Evolutionary conservation across 768 basidiomycete species (phyloP), one percentile per base, ranked within the genome.

Genomic region (Termitomyces sp.): DNA sequence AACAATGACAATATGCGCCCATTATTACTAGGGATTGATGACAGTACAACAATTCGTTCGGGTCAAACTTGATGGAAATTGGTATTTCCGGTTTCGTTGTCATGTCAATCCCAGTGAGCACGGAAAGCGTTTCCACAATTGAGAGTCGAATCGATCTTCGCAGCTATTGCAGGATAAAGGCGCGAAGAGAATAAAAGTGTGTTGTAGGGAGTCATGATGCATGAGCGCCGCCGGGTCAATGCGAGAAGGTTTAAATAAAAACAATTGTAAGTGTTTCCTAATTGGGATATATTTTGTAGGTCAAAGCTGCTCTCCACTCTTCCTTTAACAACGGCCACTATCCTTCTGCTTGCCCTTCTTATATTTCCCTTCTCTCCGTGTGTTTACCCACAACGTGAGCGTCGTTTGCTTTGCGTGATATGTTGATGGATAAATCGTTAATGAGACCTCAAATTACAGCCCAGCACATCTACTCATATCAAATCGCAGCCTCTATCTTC

Each of bases 251-350:
- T 20, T 11, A 14, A 25, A 25, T 25, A 25, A 55, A 25, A 57
- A 60, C 59, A 60, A 60, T 60, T 60, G 51, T 9, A 31, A 25
- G 32, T 45, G 51, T 45, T 60, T 52, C 59, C 59, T 53, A 12
- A 54, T 54, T 54, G 59, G 40, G 59, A 46, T 46, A 59, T 36
- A 52, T 51, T 59, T 32, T 56, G 55, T 20, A n/a, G 55, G 55
- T 17, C 55, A 56, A 56, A 56, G 55, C 55, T 43, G 15, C 40
- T 45, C 31, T 56, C 43, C 31, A 43, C 17, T 56, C 17, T 56
- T 15, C 29, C 17, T 32, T 56, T 56, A 55, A 55, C 31, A 49
- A 49, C 55, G 32, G 12, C 31, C 53, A 38, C 25, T 15, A 1
- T 42, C 42, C 11, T 43, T 6, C 17, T n/a, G 32, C 7, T 31